Conservation (phyloP, 108 stramenopile species). For the Nitzschia putrida region DNA sequence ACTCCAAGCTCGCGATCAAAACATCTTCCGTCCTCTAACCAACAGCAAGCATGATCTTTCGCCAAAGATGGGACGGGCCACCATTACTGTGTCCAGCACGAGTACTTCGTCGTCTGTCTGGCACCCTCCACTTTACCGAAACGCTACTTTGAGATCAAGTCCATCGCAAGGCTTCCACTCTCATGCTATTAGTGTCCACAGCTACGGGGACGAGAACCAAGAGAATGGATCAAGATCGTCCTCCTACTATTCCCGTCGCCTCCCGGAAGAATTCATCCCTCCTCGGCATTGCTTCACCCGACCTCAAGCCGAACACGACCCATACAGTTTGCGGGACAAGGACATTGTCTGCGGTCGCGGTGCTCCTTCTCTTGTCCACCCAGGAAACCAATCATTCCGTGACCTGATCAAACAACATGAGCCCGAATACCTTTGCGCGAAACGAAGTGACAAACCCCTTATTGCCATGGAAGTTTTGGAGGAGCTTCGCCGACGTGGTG, state of each 20-base stretch:
- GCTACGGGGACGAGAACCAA: background rate
- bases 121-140: slow-evolving; percentile 10
- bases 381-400: slow-evolving; percentile 69
- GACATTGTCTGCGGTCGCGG: slow-evolving; percentile 75
- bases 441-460: slow-evolving; percentile 56
- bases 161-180: background rate
- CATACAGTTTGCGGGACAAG: background rate
- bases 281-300: slow-evolving; percentile 15
- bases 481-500: slow-evolving; percentile 32
- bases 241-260: no score
- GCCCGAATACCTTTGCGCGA: slow-evolving; percentile 37
- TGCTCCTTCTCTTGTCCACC: slow-evolving; percentile 64
- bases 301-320: background rate
- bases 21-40: slow-evolving; percentile 9
- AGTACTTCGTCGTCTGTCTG: background rate
- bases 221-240: background rate
- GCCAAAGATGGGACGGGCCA: background rate
- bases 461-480: slow-evolving; percentile 62
- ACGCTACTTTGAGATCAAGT: background rate
- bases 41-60: background rate
- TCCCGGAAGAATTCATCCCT: slow-evolving; percentile 32
- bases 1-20: slow-evolving; percentile 11
- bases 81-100: background rate
- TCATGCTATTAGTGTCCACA: background rate
- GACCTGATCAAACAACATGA: slow-evolving; percentile 58